Evolutionary conservation across 805 yeast genomes (phyloP), one percentile per base, ranked within the genome.

Genomic region (Limtongozyma cylindracea): DNA sequence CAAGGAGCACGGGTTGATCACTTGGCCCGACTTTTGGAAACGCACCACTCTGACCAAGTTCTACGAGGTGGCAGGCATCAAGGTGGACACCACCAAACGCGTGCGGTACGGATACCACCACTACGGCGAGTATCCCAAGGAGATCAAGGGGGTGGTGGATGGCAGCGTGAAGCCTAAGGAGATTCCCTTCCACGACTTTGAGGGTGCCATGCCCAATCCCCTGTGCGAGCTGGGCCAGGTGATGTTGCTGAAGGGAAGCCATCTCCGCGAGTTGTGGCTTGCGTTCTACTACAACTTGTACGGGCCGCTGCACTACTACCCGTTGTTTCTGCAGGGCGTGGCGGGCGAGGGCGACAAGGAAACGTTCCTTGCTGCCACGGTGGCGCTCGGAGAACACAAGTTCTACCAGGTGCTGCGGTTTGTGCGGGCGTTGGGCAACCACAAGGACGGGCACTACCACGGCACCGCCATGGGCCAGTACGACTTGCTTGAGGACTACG

Each of bases 1-100:
- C 42, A 50, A 26, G 14, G 37, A 44, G 9, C 40, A 45, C 18
- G 72, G 74, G 3, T 39, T 70, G 39, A 53, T 70, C 16, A 50
- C 66, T 2, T 77, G 91, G 84, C 91, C 91, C 2, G 93, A 77
- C 42, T 77, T 67, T 40, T 77, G 92, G 92, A 61, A 69, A 40
- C 56, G 92, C 30, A 65, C 82, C 5, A 73, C 82, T 2, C 61
- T 74, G 1, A 91, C 92, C 5, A 45, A 47, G 18, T 70, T 58
- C 33, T 77, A 71, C 41, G 58, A 61, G 15, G 64, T 77, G 30
- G 76, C 76, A 0, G 73, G 64, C 3, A 47, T 64, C 13, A 26
- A 31, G 1, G 23, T 48, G 11, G 56, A 49, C 25, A 5, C 5
- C 15, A 13, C 15, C 6, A n/a, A n/a, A n/a, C n/a, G n/a, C n/a